Percentiles rank a stretch among this genome's conserved stretches.
phyloP scores from a whole-genome alignment of 169 alveolate species.

The Eimeria acervulina region DNA sequence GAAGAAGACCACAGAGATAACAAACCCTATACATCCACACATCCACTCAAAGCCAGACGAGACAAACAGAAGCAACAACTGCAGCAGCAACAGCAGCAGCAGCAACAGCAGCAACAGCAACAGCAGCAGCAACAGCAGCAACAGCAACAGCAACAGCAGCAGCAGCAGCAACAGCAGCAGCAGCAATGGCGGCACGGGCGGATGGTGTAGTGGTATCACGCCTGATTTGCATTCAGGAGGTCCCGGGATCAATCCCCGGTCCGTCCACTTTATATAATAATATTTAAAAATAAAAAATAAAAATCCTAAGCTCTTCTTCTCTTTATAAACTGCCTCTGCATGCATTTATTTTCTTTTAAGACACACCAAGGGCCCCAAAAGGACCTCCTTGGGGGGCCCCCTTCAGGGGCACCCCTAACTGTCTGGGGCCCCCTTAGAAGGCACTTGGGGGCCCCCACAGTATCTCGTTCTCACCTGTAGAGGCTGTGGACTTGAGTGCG shows the following conservation, averaged over 20 bases:
- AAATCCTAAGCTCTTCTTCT: background rate
- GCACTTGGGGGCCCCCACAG: background rate
- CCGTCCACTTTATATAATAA: slow-evolving; percentile 86
- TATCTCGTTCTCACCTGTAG: slow-evolving; percentile 2
- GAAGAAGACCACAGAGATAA: background rate
- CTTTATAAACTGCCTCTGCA: background rate
- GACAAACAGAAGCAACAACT: background rate
- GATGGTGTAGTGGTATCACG: slow-evolving; percentile 93
- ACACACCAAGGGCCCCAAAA: background rate
- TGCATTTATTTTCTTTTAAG: background rate
- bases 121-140: background rate
- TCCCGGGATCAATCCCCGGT: slow-evolving; percentile 93
- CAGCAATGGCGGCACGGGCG: slow-evolving; percentile 1
- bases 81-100: background rate
- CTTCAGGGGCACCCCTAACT: background rate
- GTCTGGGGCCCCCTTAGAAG: background rate
- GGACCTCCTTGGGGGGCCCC: background rate
- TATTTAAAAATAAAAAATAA: background rate
- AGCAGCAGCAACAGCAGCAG: background rate
- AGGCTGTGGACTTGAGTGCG: slow-evolving; percentile 4
- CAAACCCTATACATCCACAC: background rate
- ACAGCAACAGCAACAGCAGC: background rate
- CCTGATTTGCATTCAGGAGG: slow-evolving; percentile 93
- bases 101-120: no score
- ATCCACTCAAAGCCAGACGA: background rate